Base-by-base conservation (phyloP, 1,139 yeast species). In the Lodderomyces oxycetoniae region DNA sequence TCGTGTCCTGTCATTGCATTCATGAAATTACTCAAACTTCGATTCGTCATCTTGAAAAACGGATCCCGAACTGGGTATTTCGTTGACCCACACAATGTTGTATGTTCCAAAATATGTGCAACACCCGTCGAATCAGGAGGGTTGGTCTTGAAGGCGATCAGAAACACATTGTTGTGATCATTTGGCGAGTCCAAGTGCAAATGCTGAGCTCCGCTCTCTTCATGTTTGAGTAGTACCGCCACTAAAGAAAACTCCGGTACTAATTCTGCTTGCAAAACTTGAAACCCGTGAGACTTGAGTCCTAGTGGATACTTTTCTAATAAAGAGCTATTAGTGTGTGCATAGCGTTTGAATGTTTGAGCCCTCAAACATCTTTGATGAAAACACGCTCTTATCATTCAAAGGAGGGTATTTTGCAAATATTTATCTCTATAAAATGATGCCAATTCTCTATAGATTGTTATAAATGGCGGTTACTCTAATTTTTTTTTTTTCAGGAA, bases 1-100 rank as follows among this genome's bases (percentile, higher is more conserved):
- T 91, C 97, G 47, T 85, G 89, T 12, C 95, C 98, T 0, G 99
- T 91, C 96, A 91, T 86, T 10, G 99, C 99, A 55, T 91, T 91
- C 99, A 91, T 91, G 59, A 88, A 91, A 56, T 87, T 91, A 26
- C 96, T 81, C 49, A 91, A 64, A 2, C 74, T 73, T 46, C 97
- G 65, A 53, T 89, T 91, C 39, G 91, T 68, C 98, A 91, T 91
- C 57, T 91, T 89, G 71, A 91, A 93, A 58, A 91, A 91, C 3
- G 99, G 98, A 58, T 91, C 98, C 47, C 96, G 70, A 2, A 91
- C 96, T 0, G 96, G 97, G 55, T 76, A 91, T 53, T 82, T 84
- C 39, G 73, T 67, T 1, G 96, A 86, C 3, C 98, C 99, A 62
- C 98, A 91, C 26, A 91, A 64, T 1, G 97, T 88, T 6, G 96